Evolutionary conservation across 2,329 filamentous ascomycete species (phyloP), one percentile per base, ranked within the genome.

Genomic region (Pyrenophora graminea): DNA sequence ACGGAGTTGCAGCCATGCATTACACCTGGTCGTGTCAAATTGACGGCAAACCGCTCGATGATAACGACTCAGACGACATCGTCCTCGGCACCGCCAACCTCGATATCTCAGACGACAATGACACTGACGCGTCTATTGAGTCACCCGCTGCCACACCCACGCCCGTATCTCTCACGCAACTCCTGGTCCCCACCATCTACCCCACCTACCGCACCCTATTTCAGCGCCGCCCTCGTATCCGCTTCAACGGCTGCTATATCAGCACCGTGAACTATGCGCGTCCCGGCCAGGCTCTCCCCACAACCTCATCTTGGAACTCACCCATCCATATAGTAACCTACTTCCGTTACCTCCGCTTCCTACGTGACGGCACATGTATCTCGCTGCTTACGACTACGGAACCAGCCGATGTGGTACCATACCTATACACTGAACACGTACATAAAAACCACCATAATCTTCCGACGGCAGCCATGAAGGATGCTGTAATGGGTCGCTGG

Each of bases 311-410:
- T 1, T 96, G 92, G 90, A 68, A 69, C 50, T 87, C 83, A 19
- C 92, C 92, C 7, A 88, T 97, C 31, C 91, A 96, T 70, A 95
- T 97, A 51, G 91, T 99, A 41, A 99, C 94, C 0, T 99, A 97
- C 76, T 99, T 96, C 77, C 90, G 94, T 51, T 99, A 97, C 75
- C 83, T 99, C 3, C 89, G 94, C 45, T 94, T 99, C 77, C 94
- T 94, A 77, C 89, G 91, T 19, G 90, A 97, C 72, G 94, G 94
- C 23, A 88, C 88, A 1, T 85, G 83, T 58, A 86, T 97, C 52
- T 90, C 86, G 46, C 81, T 99, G 1, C 81, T 95, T 31, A 90
- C 89, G 0, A 95, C 90, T 0, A 76, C 83, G 4, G 90, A 96
- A 68, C 94, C 94, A 1, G 76, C 82, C n/a, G 90, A 95, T 15